These are phyloP conservation scores for Apiotrichum siamense DNA, from an alignment of 1,284 basidiomycete species.

Conservation along the genomic window DNA sequence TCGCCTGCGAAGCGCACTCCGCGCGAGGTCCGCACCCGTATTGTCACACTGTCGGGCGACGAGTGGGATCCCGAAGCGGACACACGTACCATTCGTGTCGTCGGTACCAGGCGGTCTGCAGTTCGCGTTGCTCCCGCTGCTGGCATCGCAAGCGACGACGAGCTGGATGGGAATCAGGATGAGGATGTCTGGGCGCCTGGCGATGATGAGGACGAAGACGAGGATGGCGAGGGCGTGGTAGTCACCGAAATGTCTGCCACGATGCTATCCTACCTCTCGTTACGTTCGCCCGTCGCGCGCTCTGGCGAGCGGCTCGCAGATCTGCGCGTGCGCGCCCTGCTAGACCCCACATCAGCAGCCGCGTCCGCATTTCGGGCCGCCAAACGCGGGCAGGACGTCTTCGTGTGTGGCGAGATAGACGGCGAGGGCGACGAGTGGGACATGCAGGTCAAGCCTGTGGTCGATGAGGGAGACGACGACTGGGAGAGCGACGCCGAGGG, in stretches of 20 bases:
- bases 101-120: conserved; percentile 12
- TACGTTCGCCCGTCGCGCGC: conserved; percentile 19
- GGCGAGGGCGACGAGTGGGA: conserved; percentile 5
- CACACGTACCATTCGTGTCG: conserved; percentile 2
- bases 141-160: conserved; percentile 9
- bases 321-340: conserved; percentile 36
- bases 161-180: conserved; percentile 4
- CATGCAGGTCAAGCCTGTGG: conserved; percentile 3
- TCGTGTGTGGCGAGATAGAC: conserved; percentile 21
- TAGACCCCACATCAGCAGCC: conserved; percentile 25
- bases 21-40: conserved; percentile 1
- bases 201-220: not conserved
- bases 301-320: conserved; percentile 19
- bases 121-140: not conserved
- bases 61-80: conserved; percentile 33
- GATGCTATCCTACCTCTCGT: conserved; percentile 15
- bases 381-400: conserved; percentile 34
- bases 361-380: conserved; percentile 25
- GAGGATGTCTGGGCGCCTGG: conserved; percentile 7
- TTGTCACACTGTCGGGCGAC: conserved; percentile 30
- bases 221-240: not conserved
- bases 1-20: not conserved
- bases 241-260: not conserved
- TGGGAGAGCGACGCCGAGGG: conserved; percentile 32
- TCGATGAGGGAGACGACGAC: conserved; percentile 23